phyloP scores from a whole-genome alignment of 805 yeast genomes.

The Limtongia smithiae region DNA sequence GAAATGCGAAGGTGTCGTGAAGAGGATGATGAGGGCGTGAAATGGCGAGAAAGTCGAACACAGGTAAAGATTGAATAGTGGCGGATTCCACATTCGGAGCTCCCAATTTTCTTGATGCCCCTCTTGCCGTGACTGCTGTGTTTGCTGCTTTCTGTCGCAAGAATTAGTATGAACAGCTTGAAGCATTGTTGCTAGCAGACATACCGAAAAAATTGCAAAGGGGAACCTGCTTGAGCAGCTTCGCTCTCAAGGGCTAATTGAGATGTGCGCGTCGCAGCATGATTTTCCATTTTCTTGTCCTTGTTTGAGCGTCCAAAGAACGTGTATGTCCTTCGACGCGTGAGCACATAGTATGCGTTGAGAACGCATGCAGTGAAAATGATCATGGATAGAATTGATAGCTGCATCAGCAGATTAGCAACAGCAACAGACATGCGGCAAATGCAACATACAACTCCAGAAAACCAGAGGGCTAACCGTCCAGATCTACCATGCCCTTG shows the following conservation, averaged over 20 bases:
- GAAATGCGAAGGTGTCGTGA: conserved; percentile 39
- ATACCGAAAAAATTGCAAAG: background rate
- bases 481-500: conserved; percentile 3
- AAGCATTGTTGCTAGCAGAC: conserved; percentile 1
- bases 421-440: background rate
- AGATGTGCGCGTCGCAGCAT: conserved; percentile 1
- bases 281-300: conserved; percentile 10
- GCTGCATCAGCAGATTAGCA: conserved; percentile 1
- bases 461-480: conserved; percentile 1
- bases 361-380: conserved; percentile 11
- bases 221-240: background rate
- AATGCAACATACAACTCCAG: background rate
- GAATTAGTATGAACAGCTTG: background rate
- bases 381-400: conserved; percentile 11
- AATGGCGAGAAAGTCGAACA: conserved; percentile 60
- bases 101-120: conserved; percentile 42
- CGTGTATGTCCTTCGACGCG: conserved; percentile 17
- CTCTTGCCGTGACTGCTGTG: background rate
- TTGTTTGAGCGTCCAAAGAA: conserved; percentile 17
- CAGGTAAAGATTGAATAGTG: conserved; percentile 51
- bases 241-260: background rate
- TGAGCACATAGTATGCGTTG: conserved; percentile 19
- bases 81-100: conserved; percentile 64
- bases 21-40: conserved; percentile 44
- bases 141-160: background rate